These are phyloP conservation scores for Fusarium nelsonii DNA, from an alignment of 2,329 filamentous ascomycete genomes.

Conservation along the genomic window DNA sequence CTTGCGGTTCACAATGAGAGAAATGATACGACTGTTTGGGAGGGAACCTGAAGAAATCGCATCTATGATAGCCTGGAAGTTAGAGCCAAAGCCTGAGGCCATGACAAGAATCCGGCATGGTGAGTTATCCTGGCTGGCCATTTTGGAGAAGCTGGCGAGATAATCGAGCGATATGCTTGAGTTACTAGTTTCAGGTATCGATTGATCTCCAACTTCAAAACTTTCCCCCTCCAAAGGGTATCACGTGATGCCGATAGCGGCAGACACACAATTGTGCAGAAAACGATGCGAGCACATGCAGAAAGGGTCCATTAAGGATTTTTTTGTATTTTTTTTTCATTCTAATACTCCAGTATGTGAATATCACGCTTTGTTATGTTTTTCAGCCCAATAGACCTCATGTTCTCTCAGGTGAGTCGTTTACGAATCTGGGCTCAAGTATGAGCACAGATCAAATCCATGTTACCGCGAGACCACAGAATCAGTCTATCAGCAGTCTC, in stretches of 20 bases:
- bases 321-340: too few species aligned
- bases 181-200: constrained; percentile 3
- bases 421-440: too few species aligned
- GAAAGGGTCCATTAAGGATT: too few species aligned
- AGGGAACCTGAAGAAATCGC: constrained; percentile 57
- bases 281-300: too few species aligned
- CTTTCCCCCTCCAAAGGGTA: constrained; percentile 28
- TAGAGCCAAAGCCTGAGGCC: constrained; percentile 80
- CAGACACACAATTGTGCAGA: constrained; percentile 4
- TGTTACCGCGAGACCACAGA: too few species aligned
- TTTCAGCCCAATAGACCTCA: too few species aligned
- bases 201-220: constrained; percentile 15
- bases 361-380: too few species aligned
- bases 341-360: too few species aligned
- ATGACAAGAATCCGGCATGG: constrained; percentile 72
- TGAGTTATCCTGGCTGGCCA: constrained; percentile 23
- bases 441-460: too few species aligned
- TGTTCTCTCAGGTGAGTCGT: too few species aligned
- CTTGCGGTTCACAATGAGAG: constrained; percentile 62
- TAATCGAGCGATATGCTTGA: not conserved
- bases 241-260: constrained; percentile 33
- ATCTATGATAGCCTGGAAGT: constrained; percentile 80
- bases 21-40: constrained; percentile 58
- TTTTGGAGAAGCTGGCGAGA: constrained; percentile 7
- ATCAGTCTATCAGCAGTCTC: too few species aligned